Percentiles rank a stretch among this genome's conserved stretches.
These are phyloP conservation scores for Trypethelium eluteriae DNA, from an alignment of 495 filamentous ascomycete species.

Conservation along the genomic window DNA sequence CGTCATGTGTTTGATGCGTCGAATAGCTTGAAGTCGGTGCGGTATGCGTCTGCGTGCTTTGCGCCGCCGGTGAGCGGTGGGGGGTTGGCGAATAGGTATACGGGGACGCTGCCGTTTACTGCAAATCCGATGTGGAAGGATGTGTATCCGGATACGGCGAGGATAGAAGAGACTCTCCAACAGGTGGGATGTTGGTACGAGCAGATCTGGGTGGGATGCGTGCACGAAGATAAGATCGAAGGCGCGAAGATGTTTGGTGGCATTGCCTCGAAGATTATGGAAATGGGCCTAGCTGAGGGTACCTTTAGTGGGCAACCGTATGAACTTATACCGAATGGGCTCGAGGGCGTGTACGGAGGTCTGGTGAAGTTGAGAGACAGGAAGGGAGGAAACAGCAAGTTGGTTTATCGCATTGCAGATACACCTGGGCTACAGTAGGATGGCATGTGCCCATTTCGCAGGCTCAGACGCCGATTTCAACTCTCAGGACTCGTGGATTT, in stretches of 20 bases:
- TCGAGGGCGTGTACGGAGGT: constrained; percentile 47
- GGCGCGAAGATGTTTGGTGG: not conserved
- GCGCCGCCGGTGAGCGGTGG: not conserved
- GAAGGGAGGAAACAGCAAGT: constrained; percentile 51
- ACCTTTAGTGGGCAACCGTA: constrained; percentile 47
- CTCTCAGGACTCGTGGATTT: too few species aligned
- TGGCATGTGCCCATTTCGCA: too few species aligned
- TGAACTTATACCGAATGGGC: constrained; percentile 39
- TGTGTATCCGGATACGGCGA: not conserved
- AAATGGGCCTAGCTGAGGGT: constrained; percentile 43
- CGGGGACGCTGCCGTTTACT: not conserved
- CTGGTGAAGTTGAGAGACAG: constrained; percentile 44
- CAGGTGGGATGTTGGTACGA: not conserved
- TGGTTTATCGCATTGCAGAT: constrained; percentile 40
- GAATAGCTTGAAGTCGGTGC: not conserved
- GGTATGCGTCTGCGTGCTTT: not conserved
- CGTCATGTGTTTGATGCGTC: not conserved
- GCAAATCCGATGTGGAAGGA: not conserved
- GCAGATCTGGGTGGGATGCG: constrained; percentile 5
- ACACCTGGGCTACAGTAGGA: constrained; percentile 12
- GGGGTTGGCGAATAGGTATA: not conserved
- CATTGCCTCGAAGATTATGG: constrained; percentile 25
- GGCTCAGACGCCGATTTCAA: too few species aligned
- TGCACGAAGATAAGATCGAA: constrained; percentile 5
- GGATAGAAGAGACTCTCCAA: not conserved